These are phyloP conservation scores for Fusarium sp. DNA, from an alignment of 2,329 filamentous ascomycete species.

Conservation along the genomic window DNA sequence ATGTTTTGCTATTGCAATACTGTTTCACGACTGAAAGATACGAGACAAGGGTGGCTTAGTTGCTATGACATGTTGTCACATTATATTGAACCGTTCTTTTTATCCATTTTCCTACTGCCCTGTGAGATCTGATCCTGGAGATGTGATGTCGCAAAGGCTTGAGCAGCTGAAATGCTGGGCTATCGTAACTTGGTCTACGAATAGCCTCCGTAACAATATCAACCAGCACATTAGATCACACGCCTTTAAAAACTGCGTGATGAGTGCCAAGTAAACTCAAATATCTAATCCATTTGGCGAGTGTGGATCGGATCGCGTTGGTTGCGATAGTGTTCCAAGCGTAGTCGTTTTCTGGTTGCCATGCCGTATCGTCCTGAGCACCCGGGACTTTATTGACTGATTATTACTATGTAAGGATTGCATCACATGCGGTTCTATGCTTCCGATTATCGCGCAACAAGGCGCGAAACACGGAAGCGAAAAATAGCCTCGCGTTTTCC, in stretches of 20 bases:
- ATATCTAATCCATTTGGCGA: not conserved
- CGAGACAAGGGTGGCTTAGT: slow-evolving; percentile 8
- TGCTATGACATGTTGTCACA: slow-evolving; percentile 29
- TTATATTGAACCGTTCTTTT: not conserved
- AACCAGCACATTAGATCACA: not conserved
- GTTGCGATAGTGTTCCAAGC: not conserved
- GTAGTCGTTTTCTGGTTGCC: not conserved
- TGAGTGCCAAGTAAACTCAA: slow-evolving; percentile 27
- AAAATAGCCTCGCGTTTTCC: slow-evolving; percentile 17
- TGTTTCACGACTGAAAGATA: slow-evolving; percentile 4
- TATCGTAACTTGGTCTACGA: not conserved
- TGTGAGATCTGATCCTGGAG: slow-evolving; percentile 3
- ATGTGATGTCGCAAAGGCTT: slow-evolving; percentile 22
- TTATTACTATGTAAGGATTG: slow-evolving; percentile 1
- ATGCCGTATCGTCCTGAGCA: not conserved
- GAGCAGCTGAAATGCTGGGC: not conserved
- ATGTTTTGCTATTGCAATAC: not conserved
- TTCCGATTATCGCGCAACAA: slow-evolving; percentile 1
- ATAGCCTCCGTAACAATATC: slow-evolving; percentile 7
- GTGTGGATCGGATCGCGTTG: slow-evolving; percentile 6
- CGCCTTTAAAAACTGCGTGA: slow-evolving; percentile 6
- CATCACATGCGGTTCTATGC: slow-evolving; percentile 1
- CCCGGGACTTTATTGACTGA: not conserved
- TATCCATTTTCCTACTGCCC: slow-evolving; percentile 2
- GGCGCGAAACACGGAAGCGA: not conserved